Conservation (phyloP, 768 basidiomycete genomes). For the Phanerochaete sordida region DNA sequence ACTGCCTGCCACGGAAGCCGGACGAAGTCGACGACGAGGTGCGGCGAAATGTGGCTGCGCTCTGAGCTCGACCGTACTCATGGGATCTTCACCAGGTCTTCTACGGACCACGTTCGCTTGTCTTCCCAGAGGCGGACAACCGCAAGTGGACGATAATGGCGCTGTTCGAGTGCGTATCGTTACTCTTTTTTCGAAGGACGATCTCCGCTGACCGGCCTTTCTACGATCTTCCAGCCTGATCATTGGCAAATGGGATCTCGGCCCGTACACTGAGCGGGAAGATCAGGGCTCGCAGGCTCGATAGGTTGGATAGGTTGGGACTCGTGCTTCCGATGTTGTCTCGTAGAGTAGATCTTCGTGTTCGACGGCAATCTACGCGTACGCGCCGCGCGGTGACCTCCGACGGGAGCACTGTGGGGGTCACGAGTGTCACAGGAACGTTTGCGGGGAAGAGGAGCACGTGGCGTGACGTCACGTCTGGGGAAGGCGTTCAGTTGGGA, state of each 20-base stretch:
- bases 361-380: background rate
- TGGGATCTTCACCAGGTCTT: slow-evolving; percentile 58
- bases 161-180: slow-evolving; percentile 69
- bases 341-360: background rate
- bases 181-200: background rate
- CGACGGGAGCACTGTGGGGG: background rate
- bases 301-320: background rate
- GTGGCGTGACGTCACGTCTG: slow-evolving; percentile 15
- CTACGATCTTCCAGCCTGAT: slow-evolving; percentile 27
- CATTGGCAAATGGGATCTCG: slow-evolving; percentile 31
- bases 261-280: too few species aligned
- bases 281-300: background rate
- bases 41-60: slow-evolving; percentile 11
- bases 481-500: slow-evolving; percentile 1
- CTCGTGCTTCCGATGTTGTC: background rate
- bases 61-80: background rate
- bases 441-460: slow-evolving; percentile 8
- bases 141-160: slow-evolving; percentile 97
- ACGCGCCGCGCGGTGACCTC: too few species aligned
- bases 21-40: slow-evolving; percentile 97
- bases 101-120: slow-evolving; percentile 87
- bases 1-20: slow-evolving; percentile 90
- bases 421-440: slow-evolving; percentile 6
- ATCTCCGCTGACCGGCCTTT: slow-evolving; percentile 3
- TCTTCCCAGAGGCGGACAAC: slow-evolving; percentile 94